A percentile compares a stretch with the other conserved stretches of the same genome.
These are phyloP conservation scores for Mucor indicus DNA, from an alignment of 371 early-diverging fungal genomes.

Conservation along the genomic window DNA sequence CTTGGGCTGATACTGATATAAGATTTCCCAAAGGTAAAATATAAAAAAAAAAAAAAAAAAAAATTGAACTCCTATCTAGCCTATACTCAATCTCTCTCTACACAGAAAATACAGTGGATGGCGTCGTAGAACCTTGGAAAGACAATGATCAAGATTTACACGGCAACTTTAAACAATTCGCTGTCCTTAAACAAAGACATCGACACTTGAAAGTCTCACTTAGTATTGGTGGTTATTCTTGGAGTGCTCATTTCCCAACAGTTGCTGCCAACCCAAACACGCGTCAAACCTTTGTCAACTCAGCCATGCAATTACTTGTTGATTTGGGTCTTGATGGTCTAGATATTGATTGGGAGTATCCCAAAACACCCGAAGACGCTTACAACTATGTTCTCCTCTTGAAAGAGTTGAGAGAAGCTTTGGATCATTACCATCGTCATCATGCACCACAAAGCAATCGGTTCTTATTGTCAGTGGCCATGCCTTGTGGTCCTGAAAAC, in stretches of 20 bases:
- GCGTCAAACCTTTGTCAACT: constrained; percentile 56
- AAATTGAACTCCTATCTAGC: too few species aligned
- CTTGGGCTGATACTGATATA: constrained; percentile 45
- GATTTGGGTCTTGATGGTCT: constrained; percentile 56
- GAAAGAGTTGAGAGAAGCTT: constrained; percentile 59
- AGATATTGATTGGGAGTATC: constrained; percentile 90
- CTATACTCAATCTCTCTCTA: background rate
- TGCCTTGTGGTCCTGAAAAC: constrained; percentile 63
- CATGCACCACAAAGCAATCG: constrained; percentile 32
- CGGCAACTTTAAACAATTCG: constrained; percentile 77
- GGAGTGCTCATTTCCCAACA: constrained; percentile 75
- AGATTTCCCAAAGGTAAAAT: constrained; percentile 28
- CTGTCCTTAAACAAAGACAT: constrained; percentile 67
- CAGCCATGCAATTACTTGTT: constrained; percentile 52
- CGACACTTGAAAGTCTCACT: constrained; percentile 68
- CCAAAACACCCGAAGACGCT: constrained; percentile 68
- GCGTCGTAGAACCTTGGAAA: constrained; percentile 52
- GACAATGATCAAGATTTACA: constrained; percentile 50
- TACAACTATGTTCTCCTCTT: constrained; percentile 77
- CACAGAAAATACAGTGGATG: constrained; percentile 32
- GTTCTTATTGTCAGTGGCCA: constrained; percentile 62
- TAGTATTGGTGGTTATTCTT: constrained; percentile 88
- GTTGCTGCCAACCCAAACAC: constrained; percentile 50
- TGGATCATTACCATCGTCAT: constrained; percentile 47
- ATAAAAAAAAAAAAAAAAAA: background rate